Conservation (phyloP, 495 filamentous ascomycete species). For the Podospora fimiseda region DNA sequence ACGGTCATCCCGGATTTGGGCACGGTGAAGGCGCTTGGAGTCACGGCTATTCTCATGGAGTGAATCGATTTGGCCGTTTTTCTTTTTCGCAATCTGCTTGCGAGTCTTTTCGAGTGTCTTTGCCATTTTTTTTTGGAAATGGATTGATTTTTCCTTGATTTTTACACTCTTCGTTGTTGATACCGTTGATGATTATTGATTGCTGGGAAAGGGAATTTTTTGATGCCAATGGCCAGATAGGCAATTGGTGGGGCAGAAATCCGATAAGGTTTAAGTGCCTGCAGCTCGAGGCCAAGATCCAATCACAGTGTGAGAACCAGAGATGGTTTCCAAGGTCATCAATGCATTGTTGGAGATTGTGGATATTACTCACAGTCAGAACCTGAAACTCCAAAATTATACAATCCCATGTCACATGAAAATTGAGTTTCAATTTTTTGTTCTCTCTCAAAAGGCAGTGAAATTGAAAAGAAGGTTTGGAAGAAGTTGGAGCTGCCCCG, state of each 20-base stretch:
- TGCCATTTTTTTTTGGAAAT: slow-evolving; percentile 50
- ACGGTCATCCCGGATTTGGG: slow-evolving; percentile 68
- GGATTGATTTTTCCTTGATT: background rate
- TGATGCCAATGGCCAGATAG: slow-evolving; percentile 5
- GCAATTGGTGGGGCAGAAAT: slow-evolving; percentile 21
- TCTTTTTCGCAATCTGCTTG: slow-evolving; percentile 77
- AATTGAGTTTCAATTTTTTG: too few relatives aligned
- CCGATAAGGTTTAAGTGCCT: slow-evolving; percentile 25
- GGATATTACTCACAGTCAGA: too few relatives aligned
- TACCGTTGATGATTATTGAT: too few relatives aligned
- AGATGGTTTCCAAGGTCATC: background rate
- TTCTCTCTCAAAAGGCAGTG: too few relatives aligned
- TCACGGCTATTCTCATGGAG: slow-evolving; percentile 83
- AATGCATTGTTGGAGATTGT: background rate
- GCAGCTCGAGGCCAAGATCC: slow-evolving; percentile 2
- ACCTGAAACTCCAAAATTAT: too few relatives aligned
- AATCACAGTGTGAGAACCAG: background rate
- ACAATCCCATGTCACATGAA: too few relatives aligned
- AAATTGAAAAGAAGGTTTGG: too few relatives aligned
- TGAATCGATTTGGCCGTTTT: slow-evolving; percentile 56
- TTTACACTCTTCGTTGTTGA: background rate
- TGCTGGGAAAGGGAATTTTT: slow-evolving; percentile 3
- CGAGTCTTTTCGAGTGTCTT: slow-evolving; percentile 70
- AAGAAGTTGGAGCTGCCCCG: too few relatives aligned
- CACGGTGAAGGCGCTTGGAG: slow-evolving; percentile 64